Evolutionary conservation across 2,329 filamentous ascomycete species (phyloP).

Genomic region (Uncinocarpus reesii): DNA sequence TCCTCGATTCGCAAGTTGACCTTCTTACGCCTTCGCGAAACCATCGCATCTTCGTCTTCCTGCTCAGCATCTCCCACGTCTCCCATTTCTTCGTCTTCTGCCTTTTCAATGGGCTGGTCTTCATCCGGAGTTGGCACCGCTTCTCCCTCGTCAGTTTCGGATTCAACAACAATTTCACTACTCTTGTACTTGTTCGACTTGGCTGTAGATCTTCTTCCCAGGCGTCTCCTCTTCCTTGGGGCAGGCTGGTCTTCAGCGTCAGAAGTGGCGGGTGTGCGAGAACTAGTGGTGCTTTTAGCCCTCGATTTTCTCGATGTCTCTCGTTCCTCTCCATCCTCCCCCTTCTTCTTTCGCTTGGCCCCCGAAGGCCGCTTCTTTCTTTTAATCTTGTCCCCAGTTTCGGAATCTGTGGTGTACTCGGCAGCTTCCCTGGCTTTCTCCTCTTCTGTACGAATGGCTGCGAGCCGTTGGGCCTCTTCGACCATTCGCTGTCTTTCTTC

Average conservation of each 20-base stretch:
- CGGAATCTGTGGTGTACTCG: conserved; percentile 69
- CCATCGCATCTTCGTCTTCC: conserved; percentile 34
- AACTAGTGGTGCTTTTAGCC: conserved; percentile 28
- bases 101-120: conserved; percentile 19
- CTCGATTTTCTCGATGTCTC: conserved; percentile 22
- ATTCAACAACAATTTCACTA: conserved; percentile 70
- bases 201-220: conserved; percentile 44
- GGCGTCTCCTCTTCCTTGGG: conserved; percentile 50
- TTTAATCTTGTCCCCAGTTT: conserved; percentile 72
- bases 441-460: conserved; percentile 60
- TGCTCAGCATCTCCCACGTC: conserved; percentile 33
- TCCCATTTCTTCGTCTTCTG: conserved; percentile 22
- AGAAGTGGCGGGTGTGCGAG: conserved; percentile 17
- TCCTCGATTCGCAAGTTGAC: conserved; percentile 28
- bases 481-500: conserved; percentile 75
- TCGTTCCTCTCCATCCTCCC: conserved; percentile 37
- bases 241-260: conserved; percentile 21
- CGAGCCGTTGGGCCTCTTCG: conserved; percentile 62
- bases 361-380: conserved; percentile 53
- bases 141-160: conserved; percentile 48
- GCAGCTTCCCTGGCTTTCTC: conserved; percentile 59
- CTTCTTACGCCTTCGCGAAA: conserved; percentile 29
- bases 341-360: conserved; percentile 54
- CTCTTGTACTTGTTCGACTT: conserved; percentile 66
- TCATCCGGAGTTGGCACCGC: conserved; percentile 10